Evolutionary conservation across 768 basidiomycete genomes (phyloP).

Genomic region (Clitopilus passeckerianus): DNA sequence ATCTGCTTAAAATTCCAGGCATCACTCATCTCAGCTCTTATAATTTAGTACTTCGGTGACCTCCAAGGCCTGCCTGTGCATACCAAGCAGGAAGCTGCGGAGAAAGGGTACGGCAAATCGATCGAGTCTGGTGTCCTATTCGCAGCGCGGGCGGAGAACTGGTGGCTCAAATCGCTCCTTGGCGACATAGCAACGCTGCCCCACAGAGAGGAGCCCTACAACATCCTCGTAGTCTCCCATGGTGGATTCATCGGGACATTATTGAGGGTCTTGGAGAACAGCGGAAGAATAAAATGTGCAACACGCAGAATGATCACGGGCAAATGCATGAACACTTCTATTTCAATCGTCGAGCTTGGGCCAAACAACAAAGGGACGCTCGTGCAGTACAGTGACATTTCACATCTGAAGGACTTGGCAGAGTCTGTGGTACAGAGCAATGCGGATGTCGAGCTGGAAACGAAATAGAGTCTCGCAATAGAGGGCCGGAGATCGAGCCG

Average conservation of each 20-base stretch:
- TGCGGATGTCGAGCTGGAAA: slow-evolving; percentile 36
- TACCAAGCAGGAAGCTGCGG: slow-evolving; percentile 6
- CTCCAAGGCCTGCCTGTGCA: slow-evolving; percentile 41
- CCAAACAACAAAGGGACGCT: slow-evolving; percentile 32
- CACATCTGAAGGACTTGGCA: slow-evolving; percentile 39
- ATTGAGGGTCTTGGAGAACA: slow-evolving; percentile 40
- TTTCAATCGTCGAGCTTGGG: slow-evolving; percentile 56
- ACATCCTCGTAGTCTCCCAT: slow-evolving; percentile 62
- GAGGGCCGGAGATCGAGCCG: background rate
- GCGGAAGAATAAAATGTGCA: slow-evolving; percentile 29
- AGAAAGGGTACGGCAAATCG: slow-evolving; percentile 20
- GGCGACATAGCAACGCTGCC: slow-evolving; percentile 17
- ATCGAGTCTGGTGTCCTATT: slow-evolving; percentile 39
- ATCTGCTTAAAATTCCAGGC: background rate
- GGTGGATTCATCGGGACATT: slow-evolving; percentile 59
- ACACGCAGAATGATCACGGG: slow-evolving; percentile 24
- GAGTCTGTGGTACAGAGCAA: slow-evolving; percentile 36
- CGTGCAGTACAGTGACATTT: slow-evolving; percentile 47
- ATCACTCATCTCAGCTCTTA: background rate
- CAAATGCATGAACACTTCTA: slow-evolving; percentile 46
- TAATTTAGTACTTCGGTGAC: slow-evolving; percentile 22
- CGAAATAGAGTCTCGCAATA: background rate
- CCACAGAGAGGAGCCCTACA: slow-evolving; percentile 19
- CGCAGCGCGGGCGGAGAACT: slow-evolving; percentile 41
- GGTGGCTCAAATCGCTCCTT: slow-evolving; percentile 55